Percentiles rank a stretch among this genome's conserved stretches.
Evolutionary conservation across 2,329 filamentous ascomycete genomes (phyloP).

Genomic region (Penicillium sp.): DNA sequence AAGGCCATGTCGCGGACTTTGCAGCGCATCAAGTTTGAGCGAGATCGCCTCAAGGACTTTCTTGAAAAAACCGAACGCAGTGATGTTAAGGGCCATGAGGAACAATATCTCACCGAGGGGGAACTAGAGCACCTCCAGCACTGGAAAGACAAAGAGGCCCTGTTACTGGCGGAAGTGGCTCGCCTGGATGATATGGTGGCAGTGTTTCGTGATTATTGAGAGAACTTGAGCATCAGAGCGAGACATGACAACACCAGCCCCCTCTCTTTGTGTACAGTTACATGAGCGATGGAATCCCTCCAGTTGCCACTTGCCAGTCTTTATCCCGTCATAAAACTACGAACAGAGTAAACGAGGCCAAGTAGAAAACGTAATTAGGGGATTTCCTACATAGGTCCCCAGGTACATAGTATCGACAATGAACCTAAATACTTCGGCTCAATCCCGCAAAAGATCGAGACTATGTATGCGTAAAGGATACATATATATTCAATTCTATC

Average conservation of each 20-base stretch:
- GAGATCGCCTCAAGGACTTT: constrained; percentile 66
- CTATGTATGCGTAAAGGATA: no score
- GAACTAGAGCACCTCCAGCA: constrained; percentile 68
- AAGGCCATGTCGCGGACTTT: constrained; percentile 84
- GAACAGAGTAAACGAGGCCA: no score
- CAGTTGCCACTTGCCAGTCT: constrained; percentile 1
- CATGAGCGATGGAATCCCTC: constrained; percentile 7
- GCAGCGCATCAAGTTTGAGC: constrained; percentile 75
- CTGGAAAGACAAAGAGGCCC: constrained; percentile 62
- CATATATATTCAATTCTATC: no score
- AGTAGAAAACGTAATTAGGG: no score
- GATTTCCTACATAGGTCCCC: no score
- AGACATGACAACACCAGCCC: no score
- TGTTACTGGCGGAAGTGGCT: constrained; percentile 73
- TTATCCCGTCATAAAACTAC: no score
- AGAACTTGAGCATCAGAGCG: no score
- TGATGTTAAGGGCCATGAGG: constrained; percentile 80
- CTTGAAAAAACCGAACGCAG: constrained; percentile 78
- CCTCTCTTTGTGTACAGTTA: constrained; percentile 3
- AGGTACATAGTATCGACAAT: no score
- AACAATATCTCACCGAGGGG: constrained; percentile 70
- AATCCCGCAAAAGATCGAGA: no score
- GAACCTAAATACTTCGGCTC: no score
- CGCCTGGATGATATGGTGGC: constrained; percentile 82
- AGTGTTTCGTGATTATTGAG: constrained; percentile 73